phyloP scores from a whole-genome alignment of 805 yeast species.

The Wickerhamiella alocasiicola region DNA sequence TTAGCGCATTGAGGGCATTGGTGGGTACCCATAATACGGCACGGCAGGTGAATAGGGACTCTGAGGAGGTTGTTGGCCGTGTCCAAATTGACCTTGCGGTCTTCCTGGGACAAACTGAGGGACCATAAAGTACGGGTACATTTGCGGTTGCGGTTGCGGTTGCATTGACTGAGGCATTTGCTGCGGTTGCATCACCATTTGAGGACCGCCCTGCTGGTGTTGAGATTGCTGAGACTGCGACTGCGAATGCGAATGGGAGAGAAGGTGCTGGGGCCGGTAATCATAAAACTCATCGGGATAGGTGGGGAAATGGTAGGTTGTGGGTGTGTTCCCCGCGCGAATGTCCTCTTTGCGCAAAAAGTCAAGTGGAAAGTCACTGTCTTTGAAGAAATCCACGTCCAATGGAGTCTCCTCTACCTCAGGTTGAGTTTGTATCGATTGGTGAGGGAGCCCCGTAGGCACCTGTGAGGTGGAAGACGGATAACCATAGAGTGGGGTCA shows the following conservation, averaged over 20 bases:
- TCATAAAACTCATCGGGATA: constrained; percentile 10
- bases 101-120: constrained; percentile 9
- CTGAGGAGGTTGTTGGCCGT: constrained; percentile 7
- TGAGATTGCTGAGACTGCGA: constrained; percentile 10
- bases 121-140: constrained; percentile 8
- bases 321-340: constrained; percentile 11
- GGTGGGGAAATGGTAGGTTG: constrained; percentile 7
- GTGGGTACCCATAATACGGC: constrained; percentile 7
- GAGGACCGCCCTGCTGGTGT: constrained; percentile 12
- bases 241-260: constrained; percentile 3
- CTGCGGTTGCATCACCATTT: constrained; percentile 4
- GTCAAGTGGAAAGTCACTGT: constrained; percentile 13
- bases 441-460: background rate
- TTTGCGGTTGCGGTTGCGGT: background rate
- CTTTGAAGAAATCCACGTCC: constrained; percentile 9
- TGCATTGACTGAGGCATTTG: constrained; percentile 5
- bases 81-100: constrained; percentile 6
- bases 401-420: constrained; percentile 6
- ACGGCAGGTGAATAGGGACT: constrained; percentile 5
- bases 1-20: constrained; percentile 1
- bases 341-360: constrained; percentile 12
- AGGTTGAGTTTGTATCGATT: background rate
- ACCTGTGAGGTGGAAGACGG: background rate
- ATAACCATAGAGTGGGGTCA: constrained; percentile 5
- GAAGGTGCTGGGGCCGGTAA: background rate